Evolutionary conservation across 495 filamentous ascomycete genomes (phyloP).

Genomic region (Peziza echinospora): DNA sequence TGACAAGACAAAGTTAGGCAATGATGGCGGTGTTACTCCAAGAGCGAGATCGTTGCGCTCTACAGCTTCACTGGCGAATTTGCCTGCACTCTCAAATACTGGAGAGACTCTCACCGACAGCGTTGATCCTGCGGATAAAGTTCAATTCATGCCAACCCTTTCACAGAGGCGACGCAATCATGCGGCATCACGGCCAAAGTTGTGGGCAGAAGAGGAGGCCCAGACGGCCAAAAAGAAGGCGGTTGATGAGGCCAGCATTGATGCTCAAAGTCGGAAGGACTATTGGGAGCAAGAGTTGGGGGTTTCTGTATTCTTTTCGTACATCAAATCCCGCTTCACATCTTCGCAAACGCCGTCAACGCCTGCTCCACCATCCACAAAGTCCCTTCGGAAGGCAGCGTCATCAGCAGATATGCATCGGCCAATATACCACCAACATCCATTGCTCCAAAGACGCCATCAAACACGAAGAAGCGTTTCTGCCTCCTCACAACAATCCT

Average conservation of each 20-base stretch:
- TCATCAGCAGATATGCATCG: background rate
- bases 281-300: conserved; percentile 57
- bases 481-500: conserved; percentile 30
- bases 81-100: background rate
- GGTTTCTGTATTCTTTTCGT: conserved; percentile 45
- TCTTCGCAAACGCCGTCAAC: conserved; percentile 9
- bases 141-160: conserved; percentile 14
- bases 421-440: conserved; percentile 11
- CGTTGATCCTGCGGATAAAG: background rate
- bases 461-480: conserved; percentile 42
- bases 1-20: background rate
- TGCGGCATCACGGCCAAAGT: conserved; percentile 49
- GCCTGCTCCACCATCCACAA: conserved; percentile 16
- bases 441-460: conserved; percentile 35
- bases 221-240: conserved; percentile 4
- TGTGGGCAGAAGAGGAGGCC: conserved; percentile 1
- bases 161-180: conserved; percentile 22
- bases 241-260: conserved; percentile 8
- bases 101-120: background rate
- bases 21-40: background rate
- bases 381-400: conserved; percentile 1
- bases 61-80: too few relatives aligned
- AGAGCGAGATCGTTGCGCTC: too few relatives aligned
- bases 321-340: conserved; percentile 42
- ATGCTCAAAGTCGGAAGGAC: conserved; percentile 22